phyloP scores from a whole-genome alignment of 2,329 filamentous ascomycete species.

The Hymenotorrendiella dingleyae region DNA sequence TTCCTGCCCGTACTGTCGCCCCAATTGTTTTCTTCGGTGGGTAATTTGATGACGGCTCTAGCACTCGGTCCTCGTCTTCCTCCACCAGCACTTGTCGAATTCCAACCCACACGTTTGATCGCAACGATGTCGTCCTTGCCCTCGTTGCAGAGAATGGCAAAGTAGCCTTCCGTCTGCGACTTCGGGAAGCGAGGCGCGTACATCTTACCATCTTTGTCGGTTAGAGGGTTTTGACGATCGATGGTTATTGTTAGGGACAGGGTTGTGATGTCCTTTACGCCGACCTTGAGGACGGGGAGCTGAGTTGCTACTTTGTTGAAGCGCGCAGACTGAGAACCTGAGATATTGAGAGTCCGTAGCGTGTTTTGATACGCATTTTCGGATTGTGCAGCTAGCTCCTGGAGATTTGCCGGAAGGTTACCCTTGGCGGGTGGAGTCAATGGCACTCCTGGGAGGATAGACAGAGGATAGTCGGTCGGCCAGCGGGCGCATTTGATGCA shows the following conservation, averaged over 20 bases:
- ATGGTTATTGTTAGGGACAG: slow-evolving; percentile 58
- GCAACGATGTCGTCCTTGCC: slow-evolving; percentile 72
- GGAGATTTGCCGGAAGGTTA: slow-evolving; percentile 30
- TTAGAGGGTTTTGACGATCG: slow-evolving; percentile 59
- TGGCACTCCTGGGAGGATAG: slow-evolving; percentile 70
- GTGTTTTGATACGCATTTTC: slow-evolving; percentile 36
- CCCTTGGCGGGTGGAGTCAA: slow-evolving; percentile 27
- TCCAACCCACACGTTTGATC: slow-evolving; percentile 81
- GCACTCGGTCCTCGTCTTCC: slow-evolving; percentile 40
- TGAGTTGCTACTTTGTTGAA: slow-evolving; percentile 54
- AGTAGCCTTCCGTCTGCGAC: slow-evolving; percentile 89
- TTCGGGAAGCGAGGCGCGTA: slow-evolving; percentile 90
- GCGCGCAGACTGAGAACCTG: slow-evolving; percentile 25
- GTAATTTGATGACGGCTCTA: slow-evolving; percentile 55
- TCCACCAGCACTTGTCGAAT: slow-evolving; percentile 23
- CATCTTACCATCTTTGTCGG: slow-evolving; percentile 64
- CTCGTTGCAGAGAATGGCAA: slow-evolving; percentile 68
- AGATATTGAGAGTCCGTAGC: slow-evolving; percentile 46
- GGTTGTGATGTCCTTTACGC: slow-evolving; percentile 54
- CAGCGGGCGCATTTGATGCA: slow-evolving; percentile 89
- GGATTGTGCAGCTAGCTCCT: slow-evolving; percentile 25
- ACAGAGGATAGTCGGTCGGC: slow-evolving; percentile 74
- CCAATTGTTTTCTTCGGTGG: slow-evolving; percentile 27
- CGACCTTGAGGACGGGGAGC: slow-evolving; percentile 64
- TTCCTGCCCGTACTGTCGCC: slow-evolving; percentile 42